phyloP scores from a whole-genome alignment of 176 grass and related monocot genomes.

The Oryza punctata region DNA sequence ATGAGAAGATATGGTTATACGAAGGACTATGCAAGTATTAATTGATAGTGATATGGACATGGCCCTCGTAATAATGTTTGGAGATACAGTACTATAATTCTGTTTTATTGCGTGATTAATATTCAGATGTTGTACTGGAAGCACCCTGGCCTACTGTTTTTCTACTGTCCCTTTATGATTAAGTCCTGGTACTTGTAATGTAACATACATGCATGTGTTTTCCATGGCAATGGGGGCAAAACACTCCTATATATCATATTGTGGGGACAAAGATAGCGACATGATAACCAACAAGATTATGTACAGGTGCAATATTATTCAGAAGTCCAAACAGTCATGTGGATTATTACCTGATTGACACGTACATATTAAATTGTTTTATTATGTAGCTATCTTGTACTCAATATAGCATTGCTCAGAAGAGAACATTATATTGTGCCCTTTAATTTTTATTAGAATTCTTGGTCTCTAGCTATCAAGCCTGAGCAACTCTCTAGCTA shows the following conservation, averaged over 20 bases:
- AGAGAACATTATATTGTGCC: background rate
- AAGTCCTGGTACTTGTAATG: background rate
- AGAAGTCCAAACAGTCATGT: background rate
- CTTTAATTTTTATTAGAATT: background rate
- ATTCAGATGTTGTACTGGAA: background rate
- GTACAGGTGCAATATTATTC: background rate
- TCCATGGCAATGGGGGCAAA: background rate
- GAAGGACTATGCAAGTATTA: background rate
- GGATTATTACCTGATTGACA: background rate
- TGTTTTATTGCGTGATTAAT: background rate
- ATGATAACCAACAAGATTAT: background rate
- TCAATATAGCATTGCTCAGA: background rate
- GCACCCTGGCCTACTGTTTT: slow-evolving; percentile 12
- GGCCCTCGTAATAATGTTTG: slow-evolving; percentile 14
- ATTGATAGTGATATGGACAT: background rate
- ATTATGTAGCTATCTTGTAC: background rate
- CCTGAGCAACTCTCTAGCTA: background rate
- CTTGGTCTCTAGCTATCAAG: background rate
- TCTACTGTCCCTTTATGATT: background rate
- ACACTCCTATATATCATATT: background rate
- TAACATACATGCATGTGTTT: slow-evolving; percentile 27
- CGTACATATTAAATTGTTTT: background rate
- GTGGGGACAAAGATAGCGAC: slow-evolving; percentile 16
- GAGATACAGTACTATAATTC: no score
- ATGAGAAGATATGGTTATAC: background rate